Base-by-base conservation (phyloP, 2,329 filamentous ascomycete genomes). In the Hypomyces rosellus region DNA sequence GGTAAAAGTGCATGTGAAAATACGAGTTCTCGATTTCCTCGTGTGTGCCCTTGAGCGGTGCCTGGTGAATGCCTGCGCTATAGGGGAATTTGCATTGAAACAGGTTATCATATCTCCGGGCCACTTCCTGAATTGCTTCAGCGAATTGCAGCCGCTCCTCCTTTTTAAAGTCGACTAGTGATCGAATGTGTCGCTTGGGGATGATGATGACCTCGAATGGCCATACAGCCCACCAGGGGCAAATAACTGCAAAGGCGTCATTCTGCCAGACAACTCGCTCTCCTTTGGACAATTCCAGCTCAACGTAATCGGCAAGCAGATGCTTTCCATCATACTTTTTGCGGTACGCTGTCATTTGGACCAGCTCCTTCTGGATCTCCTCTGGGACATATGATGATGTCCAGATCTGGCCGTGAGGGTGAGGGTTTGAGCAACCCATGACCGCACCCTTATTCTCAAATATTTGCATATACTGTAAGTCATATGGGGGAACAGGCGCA, bases 391-490 rank as follows among this genome's bases (percentile, higher is more conserved):
- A 86, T 18, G 89, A 96, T 0, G 91, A 95, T 2, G 89, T 93
- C 93, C 93, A 99, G 55, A 96, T 78, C 68, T 99, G 93, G 52
- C 93, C 92, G 70, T 99, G 93, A 1, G 93, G 93, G 67, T 99
- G 93, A 1, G 93, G 93, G 67, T 99, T 99, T 1, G 92, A 97
- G 74, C 93, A 99, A 46, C 93, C 93, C 93, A 99, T 99, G 11
- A 92, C 89, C 1, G 88, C 84, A 46, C 93, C 93, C 72, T 99
- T 99, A 75, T 99, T 99, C 73, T 99, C 93, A 56, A 99, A 99
- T 57, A 99, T 97, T 66, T 99, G 93, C 91, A 99, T 96, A 72
- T 95, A 97, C 48, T 87, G 82, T 61, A 95, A 89, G 69, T 95
- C 89, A 48, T 87, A 80, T 46, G 77, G 82, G 4, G 89, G 85